These are phyloP conservation scores for Hanseniaspora clermontiae DNA, from an alignment of 805 yeast species.

Conservation along the genomic window DNA sequence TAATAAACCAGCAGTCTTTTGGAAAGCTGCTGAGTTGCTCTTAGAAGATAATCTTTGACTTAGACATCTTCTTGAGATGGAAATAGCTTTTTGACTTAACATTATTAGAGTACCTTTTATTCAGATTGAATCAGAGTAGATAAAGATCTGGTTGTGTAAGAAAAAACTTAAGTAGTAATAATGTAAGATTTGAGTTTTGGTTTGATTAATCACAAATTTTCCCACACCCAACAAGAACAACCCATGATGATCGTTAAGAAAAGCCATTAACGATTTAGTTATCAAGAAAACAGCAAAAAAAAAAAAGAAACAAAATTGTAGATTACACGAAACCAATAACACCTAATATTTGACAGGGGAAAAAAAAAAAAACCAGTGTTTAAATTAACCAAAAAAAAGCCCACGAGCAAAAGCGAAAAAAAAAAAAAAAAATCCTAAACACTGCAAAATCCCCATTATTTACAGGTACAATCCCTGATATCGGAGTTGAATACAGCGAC, in stretches of 20 bases:
- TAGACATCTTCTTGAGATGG: constrained; percentile 1
- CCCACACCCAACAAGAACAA: no score
- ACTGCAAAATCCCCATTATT: neutral
- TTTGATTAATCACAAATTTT: neutral
- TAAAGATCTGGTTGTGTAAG: neutral
- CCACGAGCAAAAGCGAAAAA: neutral
- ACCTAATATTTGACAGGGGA: neutral
- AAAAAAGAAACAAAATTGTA: neutral
- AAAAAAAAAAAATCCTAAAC: neutral
- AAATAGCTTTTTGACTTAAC: constrained; percentile 9
- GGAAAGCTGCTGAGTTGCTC: neutral
- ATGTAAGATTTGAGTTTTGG: neutral
- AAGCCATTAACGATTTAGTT: neutral
- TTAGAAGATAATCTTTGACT: neutral
- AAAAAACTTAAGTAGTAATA: neutral
- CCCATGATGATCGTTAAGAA: neutral
- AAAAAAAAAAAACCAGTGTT: neutral
- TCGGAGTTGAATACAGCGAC: neutral
- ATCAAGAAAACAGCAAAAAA: neutral
- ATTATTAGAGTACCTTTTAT: neutral
- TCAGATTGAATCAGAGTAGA: neutral
- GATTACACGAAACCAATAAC: neutral
- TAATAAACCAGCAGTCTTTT: neutral
- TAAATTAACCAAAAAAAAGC: neutral
- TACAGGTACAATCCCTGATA: neutral